Conservation (phyloP, 1,139 yeast species). For the Geotrichum histeridarum region DNA sequence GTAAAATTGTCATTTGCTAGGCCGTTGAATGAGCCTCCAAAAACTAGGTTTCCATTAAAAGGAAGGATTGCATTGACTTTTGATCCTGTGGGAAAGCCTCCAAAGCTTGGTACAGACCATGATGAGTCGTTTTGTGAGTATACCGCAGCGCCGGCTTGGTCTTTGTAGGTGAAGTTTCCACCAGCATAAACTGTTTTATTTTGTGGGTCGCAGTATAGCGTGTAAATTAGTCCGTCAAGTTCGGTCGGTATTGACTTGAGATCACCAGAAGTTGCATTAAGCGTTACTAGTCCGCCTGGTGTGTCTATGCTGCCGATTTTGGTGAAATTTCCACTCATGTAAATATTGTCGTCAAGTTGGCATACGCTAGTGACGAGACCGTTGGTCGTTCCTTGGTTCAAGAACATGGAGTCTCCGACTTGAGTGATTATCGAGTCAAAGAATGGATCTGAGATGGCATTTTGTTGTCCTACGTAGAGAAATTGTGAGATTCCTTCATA, state of each 20-base stretch:
- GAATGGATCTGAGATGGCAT: conserved; percentile 23
- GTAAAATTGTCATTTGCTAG: conserved; percentile 51
- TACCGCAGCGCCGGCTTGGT: conserved; percentile 58
- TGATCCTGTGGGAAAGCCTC: conserved; percentile 67
- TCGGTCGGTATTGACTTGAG: conserved; percentile 43
- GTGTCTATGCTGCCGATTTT: conserved; percentile 38
- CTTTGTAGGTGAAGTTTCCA: conserved; percentile 60
- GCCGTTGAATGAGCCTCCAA: conserved; percentile 71
- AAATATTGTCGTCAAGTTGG: conserved; percentile 43
- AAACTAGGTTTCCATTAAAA: conserved; percentile 51
- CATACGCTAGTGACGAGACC: conserved; percentile 36
- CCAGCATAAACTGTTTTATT: conserved; percentile 64
- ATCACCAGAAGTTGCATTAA: conserved; percentile 46
- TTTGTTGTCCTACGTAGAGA: conserved; percentile 48
- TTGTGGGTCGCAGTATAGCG: conserved; percentile 49
- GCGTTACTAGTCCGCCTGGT: conserved; percentile 51
- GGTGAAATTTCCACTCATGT: conserved; percentile 44
- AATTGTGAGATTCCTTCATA: conserved; percentile 59
- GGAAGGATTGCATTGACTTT: conserved; percentile 60
- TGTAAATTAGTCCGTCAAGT: conserved; percentile 48
- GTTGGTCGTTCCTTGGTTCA: conserved; percentile 26
- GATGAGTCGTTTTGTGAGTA: conserved; percentile 50
- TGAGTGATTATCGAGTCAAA: conserved; percentile 29
- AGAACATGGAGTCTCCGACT: conserved; percentile 23
- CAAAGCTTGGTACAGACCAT: conserved; percentile 56